Conservation (phyloP, 2,329 filamentous ascomycete species). For the Fusarium sp. region DNA sequence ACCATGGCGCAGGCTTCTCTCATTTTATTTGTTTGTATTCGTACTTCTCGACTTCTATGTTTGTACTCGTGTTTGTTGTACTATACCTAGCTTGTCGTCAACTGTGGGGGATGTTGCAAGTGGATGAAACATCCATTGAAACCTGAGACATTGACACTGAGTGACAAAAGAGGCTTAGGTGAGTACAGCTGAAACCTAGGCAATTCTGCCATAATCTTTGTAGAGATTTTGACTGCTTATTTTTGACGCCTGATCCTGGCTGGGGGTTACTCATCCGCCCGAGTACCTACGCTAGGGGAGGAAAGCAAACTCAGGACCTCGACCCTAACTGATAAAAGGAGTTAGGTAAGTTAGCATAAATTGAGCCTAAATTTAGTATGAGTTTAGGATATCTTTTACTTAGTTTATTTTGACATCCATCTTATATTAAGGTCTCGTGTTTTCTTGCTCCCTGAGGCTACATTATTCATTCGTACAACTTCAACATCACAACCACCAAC, state of each 20-base stretch:
- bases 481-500: neutral
- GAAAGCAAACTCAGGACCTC: too few species aligned
- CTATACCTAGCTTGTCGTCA: neutral
- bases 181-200: neutral
- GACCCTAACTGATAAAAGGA: too few species aligned
- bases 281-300: neutral
- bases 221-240: neutral
- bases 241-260: neutral
- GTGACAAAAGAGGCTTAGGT: neutral
- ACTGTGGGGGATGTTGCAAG: neutral
- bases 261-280: neutral
- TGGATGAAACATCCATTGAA: neutral
- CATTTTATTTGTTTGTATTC: neutral
- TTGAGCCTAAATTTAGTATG: too few species aligned
- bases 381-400: too few species aligned
- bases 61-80: neutral
- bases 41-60: neutral
- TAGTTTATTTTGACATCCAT: too few species aligned
- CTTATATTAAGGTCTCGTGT: too few species aligned
- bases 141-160: neutral
- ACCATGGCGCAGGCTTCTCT: neutral
- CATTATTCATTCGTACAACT: neutral
- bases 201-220: rapidly evolving
- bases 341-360: too few species aligned
- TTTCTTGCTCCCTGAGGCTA: too few species aligned